phyloP scores from a whole-genome alignment of 1,284 basidiomycete species.

The Meripilus lineatus region DNA sequence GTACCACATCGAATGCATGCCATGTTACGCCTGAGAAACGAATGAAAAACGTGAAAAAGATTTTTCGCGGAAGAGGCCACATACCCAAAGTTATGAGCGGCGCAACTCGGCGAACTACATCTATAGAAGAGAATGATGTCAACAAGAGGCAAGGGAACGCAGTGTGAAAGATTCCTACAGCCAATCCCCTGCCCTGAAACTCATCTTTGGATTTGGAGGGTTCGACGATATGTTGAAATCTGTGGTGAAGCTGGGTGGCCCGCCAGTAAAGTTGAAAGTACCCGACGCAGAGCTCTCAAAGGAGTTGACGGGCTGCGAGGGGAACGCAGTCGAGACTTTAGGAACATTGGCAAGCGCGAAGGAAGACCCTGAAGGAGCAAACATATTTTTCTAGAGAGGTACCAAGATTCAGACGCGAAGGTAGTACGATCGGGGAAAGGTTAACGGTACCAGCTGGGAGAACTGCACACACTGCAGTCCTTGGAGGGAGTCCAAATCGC shows the following conservation, averaged over 20 bases:
- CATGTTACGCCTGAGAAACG: constrained; percentile 55
- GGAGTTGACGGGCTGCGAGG: neutral
- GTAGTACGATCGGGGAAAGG: neutral
- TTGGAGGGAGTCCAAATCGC: constrained; percentile 36
- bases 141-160: neutral
- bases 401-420: neutral
- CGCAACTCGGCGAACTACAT: constrained; percentile 55
- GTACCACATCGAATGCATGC: constrained; percentile 70
- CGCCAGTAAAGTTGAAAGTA: no score
- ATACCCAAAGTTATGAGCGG: constrained; percentile 73
- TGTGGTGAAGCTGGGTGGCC: neutral
- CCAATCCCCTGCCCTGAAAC: constrained; percentile 73
- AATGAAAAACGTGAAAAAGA: constrained; percentile 7
- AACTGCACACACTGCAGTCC: constrained; percentile 2
- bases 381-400: neutral
- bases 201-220: constrained; percentile 69
- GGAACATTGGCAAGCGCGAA: neutral
- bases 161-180: constrained; percentile 45
- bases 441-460: constrained; percentile 2
- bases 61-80: constrained; percentile 25
- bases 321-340: neutral
- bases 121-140: constrained; percentile 29
- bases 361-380: neutral
- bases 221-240: constrained; percentile 48
- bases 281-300: neutral